Evolutionary conservation across 169 alveolate genomes (phyloP).

Genomic region (Cryptosporidium ubiquitum): DNA sequence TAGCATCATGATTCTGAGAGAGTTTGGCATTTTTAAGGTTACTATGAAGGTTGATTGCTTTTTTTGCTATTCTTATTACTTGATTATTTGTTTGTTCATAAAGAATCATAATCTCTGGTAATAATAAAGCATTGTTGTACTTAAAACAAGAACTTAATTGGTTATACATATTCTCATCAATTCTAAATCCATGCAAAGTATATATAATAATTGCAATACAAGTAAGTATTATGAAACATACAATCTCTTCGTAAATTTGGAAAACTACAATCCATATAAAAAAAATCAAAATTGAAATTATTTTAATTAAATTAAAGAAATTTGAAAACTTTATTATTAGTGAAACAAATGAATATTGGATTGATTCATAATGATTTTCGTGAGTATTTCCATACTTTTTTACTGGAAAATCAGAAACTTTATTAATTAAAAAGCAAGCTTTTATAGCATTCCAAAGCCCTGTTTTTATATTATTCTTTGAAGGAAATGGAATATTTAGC

Average conservation of each 20-base stretch:
- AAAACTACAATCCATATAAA: not conserved
- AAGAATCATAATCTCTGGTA: conserved; percentile 56
- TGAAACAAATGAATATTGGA: not conserved
- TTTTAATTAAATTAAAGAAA: not conserved
- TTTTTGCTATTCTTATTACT: conserved; percentile 11
- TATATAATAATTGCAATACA: conserved; percentile 19
- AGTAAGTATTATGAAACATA: conserved; percentile 11
- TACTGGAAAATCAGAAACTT: conserved; percentile 8
- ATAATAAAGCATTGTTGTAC: conserved; percentile 4
- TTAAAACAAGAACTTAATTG: conserved; percentile 32
- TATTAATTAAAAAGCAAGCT: conserved; percentile 34
- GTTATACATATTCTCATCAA: conserved; percentile 35
- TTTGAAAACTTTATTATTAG: conserved; percentile 1
- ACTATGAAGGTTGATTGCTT: conserved; percentile 41
- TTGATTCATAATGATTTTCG: conserved; percentile 20
- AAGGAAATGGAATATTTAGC: conserved; percentile 40
- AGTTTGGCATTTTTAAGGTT: conserved; percentile 14
- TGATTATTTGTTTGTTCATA: conserved; percentile 56
- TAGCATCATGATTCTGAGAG: not conserved
- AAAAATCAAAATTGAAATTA: not conserved
- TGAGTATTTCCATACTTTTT: not conserved
- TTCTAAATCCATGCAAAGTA: conserved; percentile 22
- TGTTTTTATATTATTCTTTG: not conserved
- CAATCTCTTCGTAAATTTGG: conserved; percentile 41
- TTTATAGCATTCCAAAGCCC: conserved; percentile 41